phyloP scores from a whole-genome alignment of 768 basidiomycete species.

The Agrocybe praecox region DNA sequence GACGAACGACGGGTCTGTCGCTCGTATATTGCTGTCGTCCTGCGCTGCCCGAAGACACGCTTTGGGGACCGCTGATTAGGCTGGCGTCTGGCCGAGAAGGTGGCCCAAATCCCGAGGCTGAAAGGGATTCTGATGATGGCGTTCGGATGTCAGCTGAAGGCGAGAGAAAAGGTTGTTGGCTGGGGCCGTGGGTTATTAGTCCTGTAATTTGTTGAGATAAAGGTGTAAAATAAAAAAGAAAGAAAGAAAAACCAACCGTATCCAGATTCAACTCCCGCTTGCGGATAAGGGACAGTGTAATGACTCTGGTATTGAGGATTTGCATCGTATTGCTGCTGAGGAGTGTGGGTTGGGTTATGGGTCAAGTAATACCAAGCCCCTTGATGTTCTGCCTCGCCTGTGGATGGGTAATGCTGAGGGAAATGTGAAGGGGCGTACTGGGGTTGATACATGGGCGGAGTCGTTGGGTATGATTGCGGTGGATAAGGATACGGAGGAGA shows the following conservation, averaged over 20 bases:
- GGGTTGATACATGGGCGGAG: conserved; percentile 31
- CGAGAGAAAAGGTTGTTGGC: neutral
- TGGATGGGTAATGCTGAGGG: conserved; percentile 32
- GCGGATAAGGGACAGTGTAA: conserved; percentile 32
- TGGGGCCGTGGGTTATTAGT: neutral
- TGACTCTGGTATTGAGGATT: conserved; percentile 31
- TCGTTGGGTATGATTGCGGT: conserved; percentile 33
- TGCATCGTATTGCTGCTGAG: conserved; percentile 27
- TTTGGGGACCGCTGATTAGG: neutral
- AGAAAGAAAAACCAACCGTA: conserved; percentile 16
- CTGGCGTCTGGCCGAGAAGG: neutral
- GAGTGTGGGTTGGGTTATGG: conserved; percentile 19
- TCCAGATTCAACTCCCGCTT: conserved; percentile 24
- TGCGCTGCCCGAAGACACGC: conserved; percentile 13
- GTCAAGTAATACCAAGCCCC: conserved; percentile 59
- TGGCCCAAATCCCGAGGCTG: conserved; percentile 1
- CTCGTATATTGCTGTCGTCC: conserved; percentile 5
- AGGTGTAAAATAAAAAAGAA: conserved; percentile 20
- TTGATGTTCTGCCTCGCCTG: conserved; percentile 39
- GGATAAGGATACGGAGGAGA: conserved; percentile 38
- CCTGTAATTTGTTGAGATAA: conserved; percentile 4
- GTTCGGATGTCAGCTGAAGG: conserved; percentile 8
- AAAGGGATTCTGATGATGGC: conserved; percentile 7
- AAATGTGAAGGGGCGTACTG: conserved; percentile 39
- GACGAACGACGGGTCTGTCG: conserved; percentile 42